phyloP scores from a whole-genome alignment of 192 early-diverging fungal genomes.

The Entomortierella parvispora region DNA sequence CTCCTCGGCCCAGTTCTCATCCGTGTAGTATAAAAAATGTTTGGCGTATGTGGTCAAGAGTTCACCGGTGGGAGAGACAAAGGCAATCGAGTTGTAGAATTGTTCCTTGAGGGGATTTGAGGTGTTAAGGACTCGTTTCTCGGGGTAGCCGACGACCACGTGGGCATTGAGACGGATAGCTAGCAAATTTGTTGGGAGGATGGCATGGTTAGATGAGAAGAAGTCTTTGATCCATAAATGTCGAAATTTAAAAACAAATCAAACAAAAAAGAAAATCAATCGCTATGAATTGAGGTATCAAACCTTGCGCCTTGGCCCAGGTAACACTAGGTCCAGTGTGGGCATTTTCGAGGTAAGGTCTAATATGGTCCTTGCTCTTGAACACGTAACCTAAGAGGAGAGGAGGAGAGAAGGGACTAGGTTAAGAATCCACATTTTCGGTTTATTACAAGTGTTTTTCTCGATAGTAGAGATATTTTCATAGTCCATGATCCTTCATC shows the following conservation, averaged over 20 bases:
- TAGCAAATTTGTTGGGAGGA: conserved; percentile 8
- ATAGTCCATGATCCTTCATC: background rate
- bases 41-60: conserved; percentile 76
- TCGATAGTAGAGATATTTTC: background rate
- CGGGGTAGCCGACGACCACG: conserved; percentile 79
- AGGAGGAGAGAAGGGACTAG: background rate
- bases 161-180: conserved; percentile 63
- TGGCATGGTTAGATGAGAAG: background rate
- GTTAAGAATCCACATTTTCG: background rate
- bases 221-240: no score
- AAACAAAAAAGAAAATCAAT: background rate
- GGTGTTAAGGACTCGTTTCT: conserved; percentile 34
- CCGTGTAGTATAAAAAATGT: conserved; percentile 71
- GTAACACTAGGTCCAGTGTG: conserved; percentile 60
- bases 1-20: conserved; percentile 80
- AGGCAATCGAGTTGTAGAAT: conserved; percentile 71
- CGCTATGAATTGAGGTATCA: background rate
- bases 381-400: conserved; percentile 72
- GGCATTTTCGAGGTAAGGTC: conserved; percentile 66
- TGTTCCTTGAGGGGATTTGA: conserved; percentile 23
- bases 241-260: background rate
- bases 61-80: conserved; percentile 61
- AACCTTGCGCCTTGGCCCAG: conserved; percentile 76
- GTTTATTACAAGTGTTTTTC: background rate
- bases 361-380: conserved; percentile 62